phyloP scores from a whole-genome alignment of 768 basidiomycete genomes.

The Neoboletus subvelutipes region DNA sequence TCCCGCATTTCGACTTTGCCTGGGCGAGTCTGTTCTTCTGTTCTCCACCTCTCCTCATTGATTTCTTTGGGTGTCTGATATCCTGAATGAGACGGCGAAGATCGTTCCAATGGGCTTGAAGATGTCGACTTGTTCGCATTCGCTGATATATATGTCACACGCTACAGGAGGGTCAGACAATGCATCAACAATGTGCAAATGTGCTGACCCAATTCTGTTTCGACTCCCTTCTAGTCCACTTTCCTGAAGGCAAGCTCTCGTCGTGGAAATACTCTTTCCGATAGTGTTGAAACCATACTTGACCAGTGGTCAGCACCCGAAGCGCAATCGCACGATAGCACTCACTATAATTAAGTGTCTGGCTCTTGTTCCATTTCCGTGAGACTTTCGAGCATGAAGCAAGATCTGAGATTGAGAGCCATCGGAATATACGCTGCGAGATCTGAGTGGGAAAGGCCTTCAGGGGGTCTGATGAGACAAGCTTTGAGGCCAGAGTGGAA shows the following conservation, averaged over 20 bases:
- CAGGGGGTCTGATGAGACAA: slow-evolving; percentile 53
- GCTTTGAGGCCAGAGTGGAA: slow-evolving; percentile 22
- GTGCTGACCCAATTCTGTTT: slow-evolving; percentile 80
- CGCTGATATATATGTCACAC: slow-evolving; percentile 46
- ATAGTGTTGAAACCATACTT: slow-evolving; percentile 95
- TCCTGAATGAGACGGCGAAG: slow-evolving; percentile 53
- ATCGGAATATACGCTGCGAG: slow-evolving; percentile 72
- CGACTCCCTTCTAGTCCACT: slow-evolving; percentile 93
- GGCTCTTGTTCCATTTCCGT: slow-evolving; percentile 85
- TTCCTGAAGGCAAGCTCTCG: slow-evolving; percentile 71
- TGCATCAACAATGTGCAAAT: slow-evolving; percentile 6
- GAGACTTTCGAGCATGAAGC: slow-evolving; percentile 79
- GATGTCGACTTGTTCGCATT: slow-evolving; percentile 41
- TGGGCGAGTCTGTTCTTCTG: slow-evolving; percentile 55
- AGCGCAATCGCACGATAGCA: neutral
- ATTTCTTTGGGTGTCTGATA: slow-evolving; percentile 78
- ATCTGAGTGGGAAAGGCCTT: slow-evolving; percentile 76
- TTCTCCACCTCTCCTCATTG: slow-evolving; percentile 71
- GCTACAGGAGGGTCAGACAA: slow-evolving; percentile 39
- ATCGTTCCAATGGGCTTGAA: slow-evolving; percentile 45
- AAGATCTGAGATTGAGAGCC: slow-evolving; percentile 61
- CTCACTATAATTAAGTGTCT: slow-evolving; percentile 88
- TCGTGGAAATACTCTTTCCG: slow-evolving; percentile 86
- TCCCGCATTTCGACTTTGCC: slow-evolving; percentile 86
- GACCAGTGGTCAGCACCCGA: slow-evolving; percentile 7